These are phyloP conservation scores for Pilasporangium apinafurcum DNA, from an alignment of 352 stramenopile genomes.

Conservation along the genomic window DNA sequence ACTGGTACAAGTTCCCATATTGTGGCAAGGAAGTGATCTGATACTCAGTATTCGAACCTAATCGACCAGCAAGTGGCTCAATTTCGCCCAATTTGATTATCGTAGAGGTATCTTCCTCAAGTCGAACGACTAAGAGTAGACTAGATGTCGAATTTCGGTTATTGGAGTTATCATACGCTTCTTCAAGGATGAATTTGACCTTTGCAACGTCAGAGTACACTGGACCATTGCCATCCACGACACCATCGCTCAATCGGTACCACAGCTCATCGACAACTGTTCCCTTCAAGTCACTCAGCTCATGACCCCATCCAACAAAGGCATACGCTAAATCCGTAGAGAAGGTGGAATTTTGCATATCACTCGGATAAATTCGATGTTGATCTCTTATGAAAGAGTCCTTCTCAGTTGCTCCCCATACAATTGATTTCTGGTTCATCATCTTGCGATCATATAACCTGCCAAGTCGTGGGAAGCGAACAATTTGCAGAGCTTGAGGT, in stretches of 20 bases:
- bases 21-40: conserved; percentile 25
- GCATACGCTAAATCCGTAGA: conserved; percentile 52
- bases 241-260: conserved; percentile 44
- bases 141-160: no score
- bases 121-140: conserved; percentile 11
- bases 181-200: conserved; percentile 3
- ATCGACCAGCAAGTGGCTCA: conserved; percentile 30
- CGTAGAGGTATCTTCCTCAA: conserved; percentile 49
- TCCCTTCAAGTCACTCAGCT: not conserved
- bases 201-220: conserved; percentile 4
- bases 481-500: conserved; percentile 29
- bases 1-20: conserved; percentile 52
- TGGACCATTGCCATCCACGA: no score
- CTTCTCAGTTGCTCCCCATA: conserved; percentile 1
- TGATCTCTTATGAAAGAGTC: conserved; percentile 14
- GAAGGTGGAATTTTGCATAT: conserved; percentile 16
- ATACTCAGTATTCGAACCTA: conserved; percentile 22
- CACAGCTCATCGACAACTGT: conserved; percentile 29
- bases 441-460: conserved; percentile 48
- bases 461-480: conserved; percentile 37
- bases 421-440: conserved; percentile 6
- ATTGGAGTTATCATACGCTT: conserved; percentile 2
- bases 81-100: conserved; percentile 23
- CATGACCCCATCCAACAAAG: conserved; percentile 14
- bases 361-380: conserved; percentile 15